Evolutionary conservation across 352 stramenopile genomes (phyloP).

Genomic region (Phytophthora hibernalis): DNA sequence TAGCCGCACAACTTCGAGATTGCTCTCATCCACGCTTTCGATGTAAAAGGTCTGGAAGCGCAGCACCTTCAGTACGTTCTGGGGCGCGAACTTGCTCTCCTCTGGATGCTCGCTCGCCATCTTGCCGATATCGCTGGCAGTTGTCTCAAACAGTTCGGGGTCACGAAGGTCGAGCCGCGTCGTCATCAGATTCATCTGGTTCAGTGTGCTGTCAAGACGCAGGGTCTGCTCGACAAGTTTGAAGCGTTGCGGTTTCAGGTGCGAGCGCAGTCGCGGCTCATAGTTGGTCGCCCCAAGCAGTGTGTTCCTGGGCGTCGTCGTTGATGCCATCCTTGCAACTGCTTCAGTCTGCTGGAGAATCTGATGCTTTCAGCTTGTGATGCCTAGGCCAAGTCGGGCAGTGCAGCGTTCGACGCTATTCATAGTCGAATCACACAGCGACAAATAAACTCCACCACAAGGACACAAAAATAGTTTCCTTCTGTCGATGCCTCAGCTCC

Average conservation of each 20-base stretch:
- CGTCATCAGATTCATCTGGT: conserved; percentile 65
- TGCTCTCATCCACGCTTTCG: conserved; percentile 85
- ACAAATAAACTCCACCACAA: conserved; percentile 12
- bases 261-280: conserved; percentile 65
- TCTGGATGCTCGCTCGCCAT: conserved; percentile 33
- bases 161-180: conserved; percentile 68
- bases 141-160: conserved; percentile 64
- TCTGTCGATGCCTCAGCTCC: neutral
- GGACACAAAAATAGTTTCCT: conserved; percentile 9
- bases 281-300: conserved; percentile 79
- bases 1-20: conserved; percentile 73
- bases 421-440: conserved; percentile 19
- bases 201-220: conserved; percentile 70
- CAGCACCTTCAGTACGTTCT: conserved; percentile 82
- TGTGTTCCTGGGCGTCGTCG: conserved; percentile 69
- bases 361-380: conserved; percentile 20
- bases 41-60: conserved; percentile 90
- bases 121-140: conserved; percentile 66
- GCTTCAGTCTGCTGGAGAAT: conserved; percentile 22
- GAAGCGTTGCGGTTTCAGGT: conserved; percentile 85
- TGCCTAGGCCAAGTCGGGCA: neutral
- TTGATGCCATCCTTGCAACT: conserved; percentile 48
- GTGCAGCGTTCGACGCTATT: conserved; percentile 22
- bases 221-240: conserved; percentile 69
- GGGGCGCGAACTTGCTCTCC: conserved; percentile 84